Evolutionary conservation across 805 yeast genomes (phyloP).

Genomic region (Zygosaccharomyces kombuchaensis): DNA sequence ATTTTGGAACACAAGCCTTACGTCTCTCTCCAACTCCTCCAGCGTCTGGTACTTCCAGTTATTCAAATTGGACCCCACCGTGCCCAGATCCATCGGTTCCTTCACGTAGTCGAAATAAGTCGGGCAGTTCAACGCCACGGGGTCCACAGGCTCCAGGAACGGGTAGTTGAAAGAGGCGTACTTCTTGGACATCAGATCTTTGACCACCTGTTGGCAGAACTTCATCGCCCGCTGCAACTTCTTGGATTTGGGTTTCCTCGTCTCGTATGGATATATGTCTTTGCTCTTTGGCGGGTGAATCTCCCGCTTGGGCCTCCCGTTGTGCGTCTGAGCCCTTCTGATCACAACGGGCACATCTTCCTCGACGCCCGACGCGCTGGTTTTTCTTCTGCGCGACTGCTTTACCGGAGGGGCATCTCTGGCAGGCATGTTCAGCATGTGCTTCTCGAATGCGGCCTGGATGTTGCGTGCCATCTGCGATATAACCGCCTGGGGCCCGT

Average conservation of each 20-base stretch:
- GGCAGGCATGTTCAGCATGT: constrained; percentile 86
- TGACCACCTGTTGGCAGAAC: constrained; percentile 75
- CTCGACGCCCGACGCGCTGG: constrained; percentile 19
- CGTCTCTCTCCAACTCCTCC: constrained; percentile 80
- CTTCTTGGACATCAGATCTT: constrained; percentile 79
- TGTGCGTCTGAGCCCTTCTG: constrained; percentile 69
- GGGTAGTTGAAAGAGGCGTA: constrained; percentile 84
- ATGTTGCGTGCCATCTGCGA: constrained; percentile 89
- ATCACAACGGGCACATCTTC: constrained; percentile 41
- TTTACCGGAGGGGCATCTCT: constrained; percentile 39
- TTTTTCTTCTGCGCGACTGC: constrained; percentile 28
- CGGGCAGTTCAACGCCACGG: constrained; percentile 89
- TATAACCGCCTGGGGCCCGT: constrained; percentile 78
- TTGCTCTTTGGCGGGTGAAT: constrained; percentile 95
- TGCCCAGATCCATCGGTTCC: constrained; percentile 92
- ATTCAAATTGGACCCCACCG: constrained; percentile 71
- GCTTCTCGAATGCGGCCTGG: constrained; percentile 90
- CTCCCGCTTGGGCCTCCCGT: constrained; percentile 89
- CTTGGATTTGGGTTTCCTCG: constrained; percentile 72
- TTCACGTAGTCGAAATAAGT: constrained; percentile 81
- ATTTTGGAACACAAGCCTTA: constrained; percentile 77
- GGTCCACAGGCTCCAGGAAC: constrained; percentile 90
- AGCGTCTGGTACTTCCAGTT: constrained; percentile 87
- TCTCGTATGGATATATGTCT: constrained; percentile 81
- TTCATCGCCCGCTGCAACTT: constrained; percentile 85